These are phyloP conservation scores for Artomyces pyxidatus DNA, from an alignment of 768 basidiomycete genomes.

Conservation along the genomic window DNA sequence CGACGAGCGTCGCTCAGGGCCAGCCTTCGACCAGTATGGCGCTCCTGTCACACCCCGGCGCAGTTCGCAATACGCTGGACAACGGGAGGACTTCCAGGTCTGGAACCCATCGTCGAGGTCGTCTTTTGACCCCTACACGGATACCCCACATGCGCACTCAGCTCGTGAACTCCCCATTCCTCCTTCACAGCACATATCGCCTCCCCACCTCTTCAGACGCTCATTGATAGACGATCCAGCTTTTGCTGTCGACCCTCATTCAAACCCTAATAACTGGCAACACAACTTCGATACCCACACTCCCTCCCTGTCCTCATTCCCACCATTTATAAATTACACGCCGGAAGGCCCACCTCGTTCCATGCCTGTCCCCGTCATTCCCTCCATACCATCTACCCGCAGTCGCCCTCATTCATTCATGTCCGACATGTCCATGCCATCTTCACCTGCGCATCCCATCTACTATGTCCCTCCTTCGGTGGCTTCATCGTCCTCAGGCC, in stretches of 20 bases:
- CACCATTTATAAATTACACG: too few species aligned
- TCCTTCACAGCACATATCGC: not conserved
- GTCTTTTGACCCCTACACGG: slow-evolving; percentile 9
- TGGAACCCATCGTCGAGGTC: slow-evolving; percentile 7
- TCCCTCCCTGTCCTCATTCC: not conserved
- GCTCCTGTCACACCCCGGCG: too few species aligned
- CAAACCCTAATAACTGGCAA: slow-evolving; percentile 20
- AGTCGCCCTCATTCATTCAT: slow-evolving; percentile 6
- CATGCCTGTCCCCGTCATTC: not conserved
- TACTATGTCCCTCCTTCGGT: slow-evolving; percentile 6
- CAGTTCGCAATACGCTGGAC: too few species aligned
- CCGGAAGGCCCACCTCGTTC: too few species aligned
- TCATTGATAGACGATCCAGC: slow-evolving; percentile 22
- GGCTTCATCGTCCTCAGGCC: slow-evolving; percentile 2
- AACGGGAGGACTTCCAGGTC: not conserved
- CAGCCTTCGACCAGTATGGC: too few species aligned
- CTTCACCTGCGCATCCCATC: not conserved
- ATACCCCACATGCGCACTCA: not conserved
- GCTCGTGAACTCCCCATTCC: not conserved
- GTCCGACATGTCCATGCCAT: not conserved
- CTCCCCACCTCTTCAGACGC: slow-evolving; percentile 1
- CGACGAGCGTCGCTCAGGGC: too few species aligned
- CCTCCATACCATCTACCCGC: not conserved
- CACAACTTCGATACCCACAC: not conserved
- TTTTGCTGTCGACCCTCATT: slow-evolving; percentile 26